Percentiles rank a stretch among this genome's conserved stretches.
Evolutionary conservation across 768 basidiomycete genomes (phyloP).

Genomic region (Lentinula edodes): DNA sequence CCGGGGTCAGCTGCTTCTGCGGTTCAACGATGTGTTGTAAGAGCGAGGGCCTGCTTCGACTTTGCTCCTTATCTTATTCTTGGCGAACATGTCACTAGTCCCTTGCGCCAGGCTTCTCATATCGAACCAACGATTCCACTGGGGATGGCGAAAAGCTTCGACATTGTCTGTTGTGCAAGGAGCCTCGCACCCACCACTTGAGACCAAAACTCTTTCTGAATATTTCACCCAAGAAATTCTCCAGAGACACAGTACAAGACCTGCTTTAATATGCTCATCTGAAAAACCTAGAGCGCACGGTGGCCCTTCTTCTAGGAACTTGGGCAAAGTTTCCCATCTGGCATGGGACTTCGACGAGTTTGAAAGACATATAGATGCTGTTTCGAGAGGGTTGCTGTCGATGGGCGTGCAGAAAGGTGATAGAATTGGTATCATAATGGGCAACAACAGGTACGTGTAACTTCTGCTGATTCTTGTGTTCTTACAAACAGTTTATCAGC

Average conservation of each 20-base stretch:
- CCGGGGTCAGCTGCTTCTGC: not conserved
- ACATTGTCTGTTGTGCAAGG: slow-evolving; percentile 35
- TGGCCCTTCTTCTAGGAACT: slow-evolving; percentile 51
- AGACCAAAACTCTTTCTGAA: slow-evolving; percentile 35
- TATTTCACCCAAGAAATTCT: slow-evolving; percentile 60
- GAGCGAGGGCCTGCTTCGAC: no score
- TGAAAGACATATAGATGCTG: slow-evolving; percentile 55
- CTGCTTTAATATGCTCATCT: slow-evolving; percentile 60
- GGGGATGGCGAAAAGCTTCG: slow-evolving; percentile 10
- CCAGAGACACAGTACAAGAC: slow-evolving; percentile 36
- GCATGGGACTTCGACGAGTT: slow-evolving; percentile 76
- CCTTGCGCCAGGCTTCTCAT: not conserved
- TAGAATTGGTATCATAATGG: slow-evolving; percentile 77
- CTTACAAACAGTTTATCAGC: slow-evolving; percentile 26
- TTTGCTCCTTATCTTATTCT: not conserved
- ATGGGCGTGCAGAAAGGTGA: slow-evolving; percentile 75
- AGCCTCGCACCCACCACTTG: slow-evolving; percentile 33
- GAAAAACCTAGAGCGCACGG: slow-evolving; percentile 56
- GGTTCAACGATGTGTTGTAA: no score
- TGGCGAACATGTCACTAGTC: not conserved
- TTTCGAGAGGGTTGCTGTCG: slow-evolving; percentile 62
- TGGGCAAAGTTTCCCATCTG: slow-evolving; percentile 44
- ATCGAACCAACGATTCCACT: not conserved
- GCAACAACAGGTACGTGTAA: slow-evolving; percentile 64
- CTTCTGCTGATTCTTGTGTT: slow-evolving; percentile 7